Base-by-base conservation (phyloP, 2,329 filamentous ascomycete genomes). In the Apiospora koreana region DNA sequence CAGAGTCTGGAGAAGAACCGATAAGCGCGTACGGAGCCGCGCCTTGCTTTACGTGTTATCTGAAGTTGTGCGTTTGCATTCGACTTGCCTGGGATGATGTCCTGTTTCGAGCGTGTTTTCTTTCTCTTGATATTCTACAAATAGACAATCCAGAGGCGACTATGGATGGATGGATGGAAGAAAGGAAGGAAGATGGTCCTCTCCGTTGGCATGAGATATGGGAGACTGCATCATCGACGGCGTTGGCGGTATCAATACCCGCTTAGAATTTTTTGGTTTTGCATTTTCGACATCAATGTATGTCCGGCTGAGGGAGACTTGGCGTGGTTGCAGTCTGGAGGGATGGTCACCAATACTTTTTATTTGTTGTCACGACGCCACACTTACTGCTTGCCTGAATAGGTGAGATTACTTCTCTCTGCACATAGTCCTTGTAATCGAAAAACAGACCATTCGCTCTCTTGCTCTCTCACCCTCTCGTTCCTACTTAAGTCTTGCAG, bases 1-100 rank as follows among this genome's bases (percentile, higher is more conserved):
- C 93, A 96, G 85, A 94, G 91, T 79, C 81, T 96, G 77, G 92
- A 89, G 75, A 93, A 90, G 83, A 79, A 84, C 71, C 74, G 75
- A 46, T 77, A 77, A 42, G n/a, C 16, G 23, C 9, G 12, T 7
- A 6, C 1, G 8, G 23, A 58, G 25, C 25, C 18, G 18, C 6
- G 6, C 18, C 1, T 21, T 21, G 43, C 18, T 5, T n/a, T 14
- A n/a, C 38, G 1, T 35, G 14, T n/a, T 2, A 21, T n/a, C 18
- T 38, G 28, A 14, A 9, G 23, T 31, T 18, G 35, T 62, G 16
- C 14, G 54, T n/a, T n/a, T 62, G 8, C 35, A 2, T 35, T 38
- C 31, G 16, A 12, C 38, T 38, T 62, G 28, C 3, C n/a, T 23
- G 35, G 28, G 54, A 58, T 58, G 50, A 35, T 62, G 18, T 62